Conservation (phyloP, 2,329 filamentous ascomycete genomes). For the Acrodontium crateriforme region DNA sequence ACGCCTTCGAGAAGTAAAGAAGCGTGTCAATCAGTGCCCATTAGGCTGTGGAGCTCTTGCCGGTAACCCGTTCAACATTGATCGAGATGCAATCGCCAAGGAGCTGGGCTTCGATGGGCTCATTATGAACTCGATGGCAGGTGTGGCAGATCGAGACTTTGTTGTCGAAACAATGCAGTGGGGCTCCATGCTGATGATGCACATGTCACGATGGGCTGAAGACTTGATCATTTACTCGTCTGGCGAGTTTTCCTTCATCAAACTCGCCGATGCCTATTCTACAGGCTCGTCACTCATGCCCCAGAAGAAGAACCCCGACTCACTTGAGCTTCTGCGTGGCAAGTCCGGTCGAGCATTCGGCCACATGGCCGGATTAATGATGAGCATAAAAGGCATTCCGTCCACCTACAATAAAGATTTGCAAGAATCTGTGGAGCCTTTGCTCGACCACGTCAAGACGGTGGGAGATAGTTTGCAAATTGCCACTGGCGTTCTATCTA, state of each 20-base stretch:
- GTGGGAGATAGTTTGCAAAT: constrained; percentile 71
- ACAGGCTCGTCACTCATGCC: constrained; percentile 69
- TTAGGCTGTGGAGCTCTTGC: constrained; percentile 66
- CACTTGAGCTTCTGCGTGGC: constrained; percentile 60
- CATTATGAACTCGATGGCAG: constrained; percentile 63
- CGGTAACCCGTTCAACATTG: constrained; percentile 70
- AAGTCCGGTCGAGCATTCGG: constrained; percentile 67
- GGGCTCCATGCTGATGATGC: constrained; percentile 63
- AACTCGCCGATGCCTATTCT: constrained; percentile 64
- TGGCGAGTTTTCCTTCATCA: constrained; percentile 62
- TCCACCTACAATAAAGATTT: constrained; percentile 84
- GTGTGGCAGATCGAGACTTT: constrained; percentile 67
- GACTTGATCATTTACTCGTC: constrained; percentile 75
- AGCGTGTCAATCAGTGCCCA: constrained; percentile 58
- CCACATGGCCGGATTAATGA: constrained; percentile 68
- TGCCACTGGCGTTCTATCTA: constrained; percentile 65
- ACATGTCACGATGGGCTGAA: constrained; percentile 69
- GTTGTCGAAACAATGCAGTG: constrained; percentile 71
- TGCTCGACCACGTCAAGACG: constrained; percentile 73
- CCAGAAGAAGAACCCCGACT: constrained; percentile 74
- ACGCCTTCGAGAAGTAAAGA: constrained; percentile 57
- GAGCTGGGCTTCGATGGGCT: constrained; percentile 70
- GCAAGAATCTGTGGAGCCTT: constrained; percentile 77
- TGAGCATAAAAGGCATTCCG: constrained; percentile 61
- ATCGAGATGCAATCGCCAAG: constrained; percentile 62